A percentile compares a stretch with the other conserved stretches of the same genome.
These are phyloP conservation scores for Colletotrichum tropicicola DNA, from an alignment of 2,329 filamentous ascomycete species.

Conservation along the genomic window DNA sequence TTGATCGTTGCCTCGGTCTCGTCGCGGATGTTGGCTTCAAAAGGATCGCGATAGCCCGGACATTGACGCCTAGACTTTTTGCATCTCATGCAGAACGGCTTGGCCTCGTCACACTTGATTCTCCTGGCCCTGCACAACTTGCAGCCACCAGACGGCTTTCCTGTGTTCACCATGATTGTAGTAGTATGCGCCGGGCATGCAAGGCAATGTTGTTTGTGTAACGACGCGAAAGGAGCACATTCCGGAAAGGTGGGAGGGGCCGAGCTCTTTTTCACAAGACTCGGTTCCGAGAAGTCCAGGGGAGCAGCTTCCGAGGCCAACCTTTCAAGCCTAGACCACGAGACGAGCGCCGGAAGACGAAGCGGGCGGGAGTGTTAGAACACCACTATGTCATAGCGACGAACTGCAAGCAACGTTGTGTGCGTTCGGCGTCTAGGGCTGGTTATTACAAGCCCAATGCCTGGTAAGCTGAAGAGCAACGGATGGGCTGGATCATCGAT, in stretches of 20 bases:
- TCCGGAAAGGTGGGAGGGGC: neutral
- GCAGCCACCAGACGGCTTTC: conserved; percentile 36
- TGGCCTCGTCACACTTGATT: conserved; percentile 37
- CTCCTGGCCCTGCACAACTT: conserved; percentile 35
- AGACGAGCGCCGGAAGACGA: neutral
- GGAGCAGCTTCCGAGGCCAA: conserved; percentile 2
- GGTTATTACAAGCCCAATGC: conserved; percentile 9
- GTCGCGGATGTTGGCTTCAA: conserved; percentile 36
- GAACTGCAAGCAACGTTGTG: conserved; percentile 9
- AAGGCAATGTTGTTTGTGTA: neutral
- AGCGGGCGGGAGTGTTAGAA: neutral
- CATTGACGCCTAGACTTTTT: conserved; percentile 35
- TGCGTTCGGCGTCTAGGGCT: neutral
- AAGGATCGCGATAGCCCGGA: conserved; percentile 36
- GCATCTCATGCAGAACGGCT: conserved; percentile 36
- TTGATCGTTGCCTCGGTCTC: conserved; percentile 36
- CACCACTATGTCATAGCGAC: conserved; percentile 22
- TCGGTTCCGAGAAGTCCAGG: neutral
- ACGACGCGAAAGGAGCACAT: neutral
- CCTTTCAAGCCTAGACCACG: neutral
- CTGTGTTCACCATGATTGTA: conserved; percentile 35
- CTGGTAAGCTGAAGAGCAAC: neutral
- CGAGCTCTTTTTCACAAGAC: conserved; percentile 22
- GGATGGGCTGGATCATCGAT: conserved; percentile 23
- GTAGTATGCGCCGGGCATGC: neutral